Evolutionary conservation across 2,329 filamentous ascomycete species (phyloP).

Genomic region (Exserohilum rostratum): DNA sequence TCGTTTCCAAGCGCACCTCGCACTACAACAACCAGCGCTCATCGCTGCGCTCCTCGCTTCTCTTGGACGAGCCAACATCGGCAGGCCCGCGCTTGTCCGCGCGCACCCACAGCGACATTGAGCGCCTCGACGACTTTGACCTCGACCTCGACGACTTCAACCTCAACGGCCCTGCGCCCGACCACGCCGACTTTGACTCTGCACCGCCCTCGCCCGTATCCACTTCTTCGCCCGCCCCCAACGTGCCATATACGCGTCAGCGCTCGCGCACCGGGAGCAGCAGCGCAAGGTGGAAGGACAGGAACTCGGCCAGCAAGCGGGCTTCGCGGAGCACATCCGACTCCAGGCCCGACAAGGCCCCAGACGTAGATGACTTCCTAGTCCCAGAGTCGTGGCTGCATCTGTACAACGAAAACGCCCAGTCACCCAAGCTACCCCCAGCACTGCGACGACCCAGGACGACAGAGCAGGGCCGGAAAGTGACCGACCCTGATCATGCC

Average conservation of each 20-base stretch:
- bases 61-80: constrained; percentile 19
- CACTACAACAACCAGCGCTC: constrained; percentile 48
- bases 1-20: constrained; percentile 29
- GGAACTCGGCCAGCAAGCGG: neutral
- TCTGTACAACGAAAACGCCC: constrained; percentile 12
- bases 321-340: constrained; percentile 8
- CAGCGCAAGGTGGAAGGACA: constrained; percentile 5
- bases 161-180: constrained; percentile 6
- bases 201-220: constrained; percentile 5
- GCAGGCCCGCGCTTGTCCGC: constrained; percentile 20
- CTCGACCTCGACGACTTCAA: constrained; percentile 20
- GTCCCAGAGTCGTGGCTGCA: constrained; percentile 15
- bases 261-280: neutral
- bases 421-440: constrained; percentile 6
- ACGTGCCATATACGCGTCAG: constrained; percentile 18
- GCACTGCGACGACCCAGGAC: constrained; percentile 6
- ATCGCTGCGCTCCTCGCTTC: constrained; percentile 28
- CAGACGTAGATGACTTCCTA: constrained; percentile 6
- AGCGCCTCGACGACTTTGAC: constrained; percentile 24
- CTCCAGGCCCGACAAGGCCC: constrained; percentile 1
- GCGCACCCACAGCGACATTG: constrained; percentile 18
- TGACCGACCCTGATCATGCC: constrained; percentile 8
- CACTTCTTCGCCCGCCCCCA: constrained; percentile 24
- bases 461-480: constrained; percentile 7
- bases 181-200: constrained; percentile 21